Conservation (phyloP, 2,329 filamentous ascomycete genomes). For the Claviceps purpurea region DNA sequence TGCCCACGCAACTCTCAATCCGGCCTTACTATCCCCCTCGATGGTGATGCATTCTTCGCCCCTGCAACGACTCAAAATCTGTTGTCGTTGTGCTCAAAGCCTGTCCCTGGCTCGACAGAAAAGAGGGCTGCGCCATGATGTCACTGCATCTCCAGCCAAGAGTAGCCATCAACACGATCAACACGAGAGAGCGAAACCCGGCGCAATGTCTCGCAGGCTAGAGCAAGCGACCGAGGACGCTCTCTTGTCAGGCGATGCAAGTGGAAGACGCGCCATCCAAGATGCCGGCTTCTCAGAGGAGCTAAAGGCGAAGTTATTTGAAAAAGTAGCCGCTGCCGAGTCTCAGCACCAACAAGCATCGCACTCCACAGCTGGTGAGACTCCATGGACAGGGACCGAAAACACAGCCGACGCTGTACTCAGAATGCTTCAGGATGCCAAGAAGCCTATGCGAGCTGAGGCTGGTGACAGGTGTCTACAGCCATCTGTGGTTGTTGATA, state of each 20-base stretch:
- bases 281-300: conserved; percentile 52
- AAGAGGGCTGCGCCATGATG: not conserved
- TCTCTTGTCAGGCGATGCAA: conserved; percentile 42
- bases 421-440: conserved; percentile 73
- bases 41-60: not conserved
- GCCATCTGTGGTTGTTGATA: conserved; percentile 33
- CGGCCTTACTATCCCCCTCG: not conserved
- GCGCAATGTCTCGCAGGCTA: conserved; percentile 43
- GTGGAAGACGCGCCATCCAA: conserved; percentile 45
- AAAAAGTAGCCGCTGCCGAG: conserved; percentile 40
- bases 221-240: conserved; percentile 51
- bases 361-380: conserved; percentile 21
- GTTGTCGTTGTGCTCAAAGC: not conserved
- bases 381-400: conserved; percentile 71
- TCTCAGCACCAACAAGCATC: conserved; percentile 31
- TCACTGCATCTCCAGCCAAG: not conserved
- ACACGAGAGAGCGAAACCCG: conserved; percentile 13
- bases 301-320: conserved; percentile 43
- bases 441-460: conserved; percentile 49
- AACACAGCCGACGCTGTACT: conserved; percentile 59
- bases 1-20: not conserved
- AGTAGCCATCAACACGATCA: not conserved
- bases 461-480: conserved; percentile 33
- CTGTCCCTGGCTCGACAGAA: not conserved
- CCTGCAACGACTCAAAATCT: not conserved